Conservation (phyloP, 495 filamentous ascomycete species). For the Penicillium bovifimosum region DNA sequence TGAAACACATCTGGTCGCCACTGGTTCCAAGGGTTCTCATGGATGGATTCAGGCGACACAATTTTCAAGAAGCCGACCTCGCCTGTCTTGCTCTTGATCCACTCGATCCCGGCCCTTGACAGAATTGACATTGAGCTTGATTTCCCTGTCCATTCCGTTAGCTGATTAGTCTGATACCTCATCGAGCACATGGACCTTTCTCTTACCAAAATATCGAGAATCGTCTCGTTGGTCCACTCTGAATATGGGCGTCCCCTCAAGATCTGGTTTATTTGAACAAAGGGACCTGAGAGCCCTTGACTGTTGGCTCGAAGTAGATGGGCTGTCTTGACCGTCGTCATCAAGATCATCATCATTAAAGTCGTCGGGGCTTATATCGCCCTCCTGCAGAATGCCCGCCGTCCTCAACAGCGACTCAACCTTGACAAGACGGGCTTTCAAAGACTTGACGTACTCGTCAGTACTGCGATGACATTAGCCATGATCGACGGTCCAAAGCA, state of each 20-base stretch:
- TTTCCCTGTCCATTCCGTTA: constrained; percentile 53
- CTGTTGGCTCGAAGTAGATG: constrained; percentile 11
- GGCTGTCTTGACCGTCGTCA: constrained; percentile 28
- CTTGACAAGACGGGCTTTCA: constrained; percentile 81
- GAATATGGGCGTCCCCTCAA: constrained; percentile 41
- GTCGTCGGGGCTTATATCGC: constrained; percentile 67
- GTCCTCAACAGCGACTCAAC: constrained; percentile 83
- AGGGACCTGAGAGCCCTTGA: constrained; percentile 20
- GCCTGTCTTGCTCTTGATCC: constrained; percentile 94
- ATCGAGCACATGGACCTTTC: background rate
- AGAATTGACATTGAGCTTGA: constrained; percentile 93
- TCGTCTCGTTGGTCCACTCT: constrained; percentile 77
- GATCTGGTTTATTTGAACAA: constrained; percentile 38
- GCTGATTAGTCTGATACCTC: constrained; percentile 5
- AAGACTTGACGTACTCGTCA: constrained; percentile 85
- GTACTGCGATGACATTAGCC: constrained; percentile 30
- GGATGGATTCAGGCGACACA: constrained; percentile 64
- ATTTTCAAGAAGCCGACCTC: constrained; percentile 81
- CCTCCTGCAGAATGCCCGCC: constrained; percentile 74
- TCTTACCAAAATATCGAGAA: constrained; percentile 82
- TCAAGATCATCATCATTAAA: constrained; percentile 34
- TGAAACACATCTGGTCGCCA: constrained; percentile 93
- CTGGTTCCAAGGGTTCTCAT: constrained; percentile 78
- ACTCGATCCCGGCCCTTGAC: constrained; percentile 90
- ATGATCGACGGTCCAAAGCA: background rate